Evolutionary conservation across 169 alveolate species (phyloP).

Genomic region (Amoebophrya sp.): DNA sequence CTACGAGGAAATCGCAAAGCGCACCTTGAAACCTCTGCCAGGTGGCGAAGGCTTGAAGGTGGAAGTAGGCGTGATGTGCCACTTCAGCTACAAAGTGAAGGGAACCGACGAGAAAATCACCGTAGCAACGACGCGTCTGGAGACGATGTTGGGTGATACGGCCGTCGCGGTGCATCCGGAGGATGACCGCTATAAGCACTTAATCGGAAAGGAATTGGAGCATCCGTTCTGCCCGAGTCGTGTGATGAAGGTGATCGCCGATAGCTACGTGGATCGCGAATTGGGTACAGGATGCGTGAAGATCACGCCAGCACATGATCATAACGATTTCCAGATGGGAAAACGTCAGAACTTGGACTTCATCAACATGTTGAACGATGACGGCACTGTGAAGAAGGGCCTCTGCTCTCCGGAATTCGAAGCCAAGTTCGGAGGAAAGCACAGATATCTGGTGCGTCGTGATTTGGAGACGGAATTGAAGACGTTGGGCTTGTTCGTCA

Average conservation of each 20-base stretch:
- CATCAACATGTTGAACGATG: constrained; percentile 87
- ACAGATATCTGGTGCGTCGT: constrained; percentile 90
- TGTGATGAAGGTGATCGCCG: constrained; percentile 83
- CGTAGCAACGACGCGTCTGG: constrained; percentile 94
- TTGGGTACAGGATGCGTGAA: constrained; percentile 99
- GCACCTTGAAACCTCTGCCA: constrained; percentile 52
- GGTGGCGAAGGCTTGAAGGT: constrained; percentile 51
- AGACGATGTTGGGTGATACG: constrained; percentile 99
- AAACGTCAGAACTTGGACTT: constrained; percentile 80
- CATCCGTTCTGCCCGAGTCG: constrained; percentile 96
- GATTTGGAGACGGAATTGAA: constrained; percentile 81
- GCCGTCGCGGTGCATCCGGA: constrained; percentile 99
- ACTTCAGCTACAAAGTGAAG: constrained; percentile 83
- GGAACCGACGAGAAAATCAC: constrained; percentile 70
- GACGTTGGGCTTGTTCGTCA: constrained; percentile 62
- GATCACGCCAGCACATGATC: constrained; percentile 99
- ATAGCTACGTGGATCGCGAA: constrained; percentile 89
- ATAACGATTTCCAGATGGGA: constrained; percentile 95
- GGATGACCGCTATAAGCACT: constrained; percentile 67
- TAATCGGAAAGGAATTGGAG: constrained; percentile 88
- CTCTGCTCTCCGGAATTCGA: background rate
- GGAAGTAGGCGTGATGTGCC: constrained; percentile 95
- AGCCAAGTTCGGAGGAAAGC: constrained; percentile 78
- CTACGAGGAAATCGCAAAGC: constrained; percentile 80
- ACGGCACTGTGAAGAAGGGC: constrained; percentile 76